Conservation (phyloP, 2,329 filamentous ascomycete species). For the Aspergillus pseudotamarii region DNA sequence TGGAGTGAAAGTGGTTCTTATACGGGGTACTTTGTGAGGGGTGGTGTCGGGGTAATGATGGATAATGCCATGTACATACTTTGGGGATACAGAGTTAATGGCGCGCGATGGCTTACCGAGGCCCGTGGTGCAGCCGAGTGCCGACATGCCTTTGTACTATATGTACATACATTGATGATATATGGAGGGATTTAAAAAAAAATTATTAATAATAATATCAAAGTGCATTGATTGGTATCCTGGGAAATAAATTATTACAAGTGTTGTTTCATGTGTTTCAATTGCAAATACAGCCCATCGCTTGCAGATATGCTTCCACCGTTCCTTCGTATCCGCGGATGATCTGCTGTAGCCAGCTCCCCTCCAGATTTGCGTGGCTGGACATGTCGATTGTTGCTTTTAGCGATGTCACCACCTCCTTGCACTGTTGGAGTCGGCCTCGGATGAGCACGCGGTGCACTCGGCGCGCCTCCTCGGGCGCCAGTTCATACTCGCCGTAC, state of each 20-base stretch:
- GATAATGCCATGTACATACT: background rate
- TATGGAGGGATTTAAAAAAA: background rate
- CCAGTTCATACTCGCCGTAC: slow-evolving; percentile 37
- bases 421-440: slow-evolving; percentile 30
- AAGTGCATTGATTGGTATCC: background rate
- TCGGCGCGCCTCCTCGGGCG: slow-evolving; percentile 30
- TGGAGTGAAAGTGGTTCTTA: background rate
- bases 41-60: slow-evolving; percentile 5
- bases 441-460: slow-evolving; percentile 33
- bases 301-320: slow-evolving; percentile 32
- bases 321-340: slow-evolving; percentile 33
- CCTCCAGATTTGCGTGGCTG: slow-evolving; percentile 13
- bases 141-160: background rate
- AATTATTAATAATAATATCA: background rate
- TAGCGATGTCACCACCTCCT: slow-evolving; percentile 28
- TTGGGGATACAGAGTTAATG: background rate
- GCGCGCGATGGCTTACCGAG: slow-evolving; percentile 15
- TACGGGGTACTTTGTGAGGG: background rate
- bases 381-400: slow-evolving; percentile 22
- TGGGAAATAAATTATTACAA: background rate
- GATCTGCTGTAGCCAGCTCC: slow-evolving; percentile 30
- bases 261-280: slow-evolving; percentile 8
- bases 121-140: slow-evolving; percentile 12
- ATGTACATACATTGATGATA: background rate
- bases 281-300: slow-evolving; percentile 32